Conservation (phyloP, 352 stramenopile species). For the Globisporangium yorkense region DNA sequence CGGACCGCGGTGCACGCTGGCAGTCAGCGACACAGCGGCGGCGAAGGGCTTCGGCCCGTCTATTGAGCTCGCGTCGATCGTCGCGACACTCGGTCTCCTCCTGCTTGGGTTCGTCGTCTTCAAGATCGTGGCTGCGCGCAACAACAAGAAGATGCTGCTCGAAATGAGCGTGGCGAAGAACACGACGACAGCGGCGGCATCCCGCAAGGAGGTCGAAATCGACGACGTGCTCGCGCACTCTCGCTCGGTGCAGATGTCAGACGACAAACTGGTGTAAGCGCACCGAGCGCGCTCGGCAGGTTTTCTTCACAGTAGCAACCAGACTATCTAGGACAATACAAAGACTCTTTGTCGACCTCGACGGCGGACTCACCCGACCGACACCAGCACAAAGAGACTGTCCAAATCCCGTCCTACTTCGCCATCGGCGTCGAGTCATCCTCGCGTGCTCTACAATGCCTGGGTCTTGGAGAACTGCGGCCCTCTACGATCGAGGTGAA, state of each 20-base stretch:
- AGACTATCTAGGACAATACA: too few relatives aligned
- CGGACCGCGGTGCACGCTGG: slow-evolving; percentile 36
- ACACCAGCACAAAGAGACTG: too few relatives aligned
- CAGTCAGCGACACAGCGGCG: slow-evolving; percentile 17
- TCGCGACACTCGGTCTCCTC: slow-evolving; percentile 2
- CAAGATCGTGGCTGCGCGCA: slow-evolving; percentile 11
- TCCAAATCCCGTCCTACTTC: too few relatives aligned
- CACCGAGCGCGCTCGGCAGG: not conserved
- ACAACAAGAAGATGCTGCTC: slow-evolving; percentile 5
- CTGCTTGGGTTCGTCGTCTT: slow-evolving; percentile 11
- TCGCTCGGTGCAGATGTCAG: not conserved
- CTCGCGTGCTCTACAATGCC: too few relatives aligned
- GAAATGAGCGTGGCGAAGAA: slow-evolving; percentile 2
- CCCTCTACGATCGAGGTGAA: too few relatives aligned
- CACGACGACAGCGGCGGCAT: not conserved
- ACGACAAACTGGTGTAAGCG: slow-evolving; percentile 8
- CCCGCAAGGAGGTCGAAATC: slow-evolving; percentile 4
- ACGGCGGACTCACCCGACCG: too few relatives aligned
- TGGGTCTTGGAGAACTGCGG: too few relatives aligned
- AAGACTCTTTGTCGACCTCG: too few relatives aligned
- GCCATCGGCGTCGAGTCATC: too few relatives aligned
- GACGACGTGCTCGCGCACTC: slow-evolving; percentile 8
- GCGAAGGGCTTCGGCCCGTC: slow-evolving; percentile 38
- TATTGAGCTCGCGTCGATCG: slow-evolving; percentile 14
- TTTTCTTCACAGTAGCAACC: too few relatives aligned